Evolutionary conservation across 2,329 filamentous ascomycete species (phyloP).

Genomic region (Zymoseptoria crescenta): DNA sequence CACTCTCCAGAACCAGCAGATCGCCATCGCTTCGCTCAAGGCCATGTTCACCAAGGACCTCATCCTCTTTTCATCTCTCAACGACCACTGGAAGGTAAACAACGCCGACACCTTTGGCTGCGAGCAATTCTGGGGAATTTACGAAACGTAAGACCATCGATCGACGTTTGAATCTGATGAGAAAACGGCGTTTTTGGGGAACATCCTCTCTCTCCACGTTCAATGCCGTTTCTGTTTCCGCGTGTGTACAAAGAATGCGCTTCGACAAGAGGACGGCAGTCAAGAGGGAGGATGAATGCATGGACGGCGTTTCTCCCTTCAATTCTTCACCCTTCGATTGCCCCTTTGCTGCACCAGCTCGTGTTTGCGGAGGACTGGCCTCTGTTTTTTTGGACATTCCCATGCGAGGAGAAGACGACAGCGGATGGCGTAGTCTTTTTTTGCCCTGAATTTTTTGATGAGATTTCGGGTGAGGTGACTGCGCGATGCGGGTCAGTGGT

Average conservation of each 20-base stretch:
- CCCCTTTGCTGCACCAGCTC: no score
- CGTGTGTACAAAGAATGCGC: neutral
- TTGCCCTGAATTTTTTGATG: neutral
- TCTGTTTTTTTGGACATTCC: neutral
- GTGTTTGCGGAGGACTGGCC: neutral
- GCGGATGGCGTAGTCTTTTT: neutral
- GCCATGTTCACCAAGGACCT: conserved; percentile 51
- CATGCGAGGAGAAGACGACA: neutral
- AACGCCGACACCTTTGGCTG: conserved; percentile 55
- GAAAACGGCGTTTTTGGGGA: neutral
- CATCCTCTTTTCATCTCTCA: conserved; percentile 71
- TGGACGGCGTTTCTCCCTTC: neutral
- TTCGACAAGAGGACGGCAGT: neutral
- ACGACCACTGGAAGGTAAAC: conserved; percentile 71
- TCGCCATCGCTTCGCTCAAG: conserved; percentile 59
- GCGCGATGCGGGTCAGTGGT: no score
- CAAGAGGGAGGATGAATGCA: neutral
- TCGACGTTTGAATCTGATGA: neutral
- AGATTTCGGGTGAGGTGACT: neutral
- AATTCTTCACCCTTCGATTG: neutral
- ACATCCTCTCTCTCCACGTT: neutral
- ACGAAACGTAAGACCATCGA: neutral
- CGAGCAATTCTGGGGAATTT: conserved; percentile 63
- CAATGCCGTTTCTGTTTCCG: neutral
- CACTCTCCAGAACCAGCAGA: conserved; percentile 55